Evolutionary conservation across 306 rosid species (phyloP), one percentile per base, ranked within the genome.

Genomic region (Cucumis melo): DNA sequence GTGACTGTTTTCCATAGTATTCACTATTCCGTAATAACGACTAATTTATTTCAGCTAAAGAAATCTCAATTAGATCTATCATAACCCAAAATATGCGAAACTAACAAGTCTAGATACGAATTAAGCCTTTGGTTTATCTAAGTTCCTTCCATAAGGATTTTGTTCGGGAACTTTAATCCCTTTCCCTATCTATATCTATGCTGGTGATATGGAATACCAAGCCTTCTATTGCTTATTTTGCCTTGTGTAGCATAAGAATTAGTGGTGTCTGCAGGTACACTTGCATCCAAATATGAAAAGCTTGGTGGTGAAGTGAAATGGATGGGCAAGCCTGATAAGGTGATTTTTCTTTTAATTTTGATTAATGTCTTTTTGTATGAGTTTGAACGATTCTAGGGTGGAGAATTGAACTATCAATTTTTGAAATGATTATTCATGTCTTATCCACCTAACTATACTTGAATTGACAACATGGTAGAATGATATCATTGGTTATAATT

Each of bases 301-400:
- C 93, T 94, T 24, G 94, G 94, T 41, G 98, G 98, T 81, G 96
- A 91, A 87, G 98, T 94, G 50, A 89, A 90, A 82, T 94, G 97
- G 96, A 94, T 94, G 98, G 97, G 98, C 85, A 94, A 91, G 82
- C 98, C 98, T 78, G 90, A 85, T 58, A 86, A 91, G 97, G 97
- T 94, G 53, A 46, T 12, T 46, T 46, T 46, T 46, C 5, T 46
- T 46, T 3, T 0, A 12, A 46, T 46, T 46, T 2, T 13, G 3
- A 46, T 4, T 46, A 13, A 46, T 46, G 3, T 12, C 6, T 3
- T 46, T 3, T 46, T 46, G n/a, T 12, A 46, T 46, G 53, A 46
- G 6, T 3, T 46, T 0, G 0, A 12, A 46, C 5, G 3, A 46
- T 27, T 27, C 2, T 27, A 27, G 29, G 1, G 6, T 4, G 16